phyloP scores from a whole-genome alignment of 2,329 filamentous ascomycete species.

The Aureobasidium sp. region DNA sequence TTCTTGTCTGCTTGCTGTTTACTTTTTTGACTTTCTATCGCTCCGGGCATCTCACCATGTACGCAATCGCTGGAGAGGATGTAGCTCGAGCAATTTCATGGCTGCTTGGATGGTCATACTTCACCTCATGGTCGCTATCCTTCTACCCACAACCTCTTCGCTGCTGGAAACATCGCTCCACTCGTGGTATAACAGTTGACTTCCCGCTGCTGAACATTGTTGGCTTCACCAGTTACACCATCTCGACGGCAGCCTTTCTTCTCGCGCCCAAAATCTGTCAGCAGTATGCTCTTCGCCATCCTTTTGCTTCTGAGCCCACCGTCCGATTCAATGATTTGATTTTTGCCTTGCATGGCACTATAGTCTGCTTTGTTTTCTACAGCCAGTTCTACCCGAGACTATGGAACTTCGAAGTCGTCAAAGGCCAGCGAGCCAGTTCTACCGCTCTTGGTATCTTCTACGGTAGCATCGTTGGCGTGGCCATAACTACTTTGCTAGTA shows the following conservation, averaged over 20 bases:
- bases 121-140: constrained; percentile 58
- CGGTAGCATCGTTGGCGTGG: constrained; percentile 54
- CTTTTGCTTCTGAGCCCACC: constrained; percentile 64
- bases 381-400: constrained; percentile 64
- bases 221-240: constrained; percentile 68
- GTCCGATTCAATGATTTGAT: constrained; percentile 84
- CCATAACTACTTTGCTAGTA: constrained; percentile 42
- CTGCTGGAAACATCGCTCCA: constrained; percentile 69
- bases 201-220: constrained; percentile 68
- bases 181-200: constrained; percentile 76
- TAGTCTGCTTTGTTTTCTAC: constrained; percentile 64
- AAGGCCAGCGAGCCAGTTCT: constrained; percentile 47
- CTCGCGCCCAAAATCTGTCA: constrained; percentile 67
- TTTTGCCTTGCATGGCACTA: constrained; percentile 73
- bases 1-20: neutral
- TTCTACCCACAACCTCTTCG: constrained; percentile 88
- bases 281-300: constrained; percentile 79
- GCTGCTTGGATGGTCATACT: constrained; percentile 13
- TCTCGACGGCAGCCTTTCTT: constrained; percentile 67
- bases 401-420: constrained; percentile 63
- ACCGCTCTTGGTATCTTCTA: constrained; percentile 61
- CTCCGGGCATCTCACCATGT: neutral
- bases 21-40: neutral
- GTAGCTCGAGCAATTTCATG: constrained; percentile 1
- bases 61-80: neutral